Evolutionary conservation across 352 stramenopile species (phyloP), one percentile per base, ranked within the genome.

Genomic region (Globisporangium viniferum): DNA sequence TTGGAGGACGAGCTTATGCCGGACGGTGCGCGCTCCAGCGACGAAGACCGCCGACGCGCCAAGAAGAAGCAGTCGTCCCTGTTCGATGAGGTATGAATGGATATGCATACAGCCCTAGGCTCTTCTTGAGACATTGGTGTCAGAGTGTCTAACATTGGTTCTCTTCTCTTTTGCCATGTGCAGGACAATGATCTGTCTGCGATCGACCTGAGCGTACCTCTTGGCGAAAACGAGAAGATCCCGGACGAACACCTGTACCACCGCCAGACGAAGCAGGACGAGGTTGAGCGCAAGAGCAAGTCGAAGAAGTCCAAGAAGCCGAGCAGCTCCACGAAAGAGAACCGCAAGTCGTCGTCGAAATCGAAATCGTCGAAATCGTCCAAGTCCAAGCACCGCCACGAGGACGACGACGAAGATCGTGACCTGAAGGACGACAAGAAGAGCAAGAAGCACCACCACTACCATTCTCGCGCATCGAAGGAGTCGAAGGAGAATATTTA

Each of bases 171-270:
- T n/a, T 33, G 48, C n/a, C 63, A 27, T 51, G 36, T 46, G 10
- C 36, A 95, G 74, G 84, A 91, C 44, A 79, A 73, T 22, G 85
- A 93, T 58, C 67, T 95, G 68, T 73, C 86, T 54, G 84, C 86
- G 2, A 82, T 95, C 10, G 88, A 95, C 62, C 75, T 95, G 64
- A 90, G 79, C 22, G 80, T 91, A 22, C 86, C 88, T n/a, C 70
- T 94, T 14, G 78, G 82, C 29, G 79, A 93, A 57, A 70, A 93
- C 64, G 85, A 93, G 69, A 85, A 82, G 69, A 87, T 93, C 67
- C 85, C 84, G 4, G 90, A 95, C 44, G 75, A 89, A 20, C 85
- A 93, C 51, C 89, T 96, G 80, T 91, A 78, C 72, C 84, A 93
- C 72, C 81, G 82, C 20, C 76, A 90, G 64, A 79, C 78, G 12